These are phyloP conservation scores for Cicer bijugum DNA, from an alignment of 306 rosid species.

Conservation along the genomic window DNA sequence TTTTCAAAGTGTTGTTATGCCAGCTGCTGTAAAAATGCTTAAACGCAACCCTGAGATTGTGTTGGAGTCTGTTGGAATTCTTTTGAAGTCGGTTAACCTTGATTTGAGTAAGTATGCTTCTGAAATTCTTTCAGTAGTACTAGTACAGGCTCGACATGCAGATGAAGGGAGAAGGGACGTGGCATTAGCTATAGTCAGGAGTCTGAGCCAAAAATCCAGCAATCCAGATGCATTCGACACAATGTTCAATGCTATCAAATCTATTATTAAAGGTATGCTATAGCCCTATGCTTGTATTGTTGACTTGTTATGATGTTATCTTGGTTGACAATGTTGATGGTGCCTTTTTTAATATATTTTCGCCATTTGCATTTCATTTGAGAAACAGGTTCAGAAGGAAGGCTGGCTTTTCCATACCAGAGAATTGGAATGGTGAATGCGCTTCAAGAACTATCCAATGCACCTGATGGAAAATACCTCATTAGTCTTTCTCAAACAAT, in stretches of 20 bases:
- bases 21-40: constrained; percentile 90
- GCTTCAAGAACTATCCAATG: constrained; percentile 74
- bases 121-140: constrained; percentile 78
- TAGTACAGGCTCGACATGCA: constrained; percentile 83
- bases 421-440: constrained; percentile 86
- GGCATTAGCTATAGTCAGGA: constrained; percentile 71
- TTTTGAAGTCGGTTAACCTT: constrained; percentile 77
- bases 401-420: constrained; percentile 94
- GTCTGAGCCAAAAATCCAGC: constrained; percentile 85
- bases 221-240: constrained; percentile 80
- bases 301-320: constrained; percentile 29
- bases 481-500: constrained; percentile 57
- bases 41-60: constrained; percentile 98
- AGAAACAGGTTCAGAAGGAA: constrained; percentile 85
- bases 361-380: constrained; percentile 36
- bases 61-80: constrained; percentile 84
- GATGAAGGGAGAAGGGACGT: constrained; percentile 83
- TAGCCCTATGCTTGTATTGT: constrained; percentile 18
- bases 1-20: constrained; percentile 72
- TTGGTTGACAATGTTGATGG: constrained; percentile 30
- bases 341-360: constrained; percentile 41
- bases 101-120: constrained; percentile 92
- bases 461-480: constrained; percentile 82
- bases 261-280: constrained; percentile 78
- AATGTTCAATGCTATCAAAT: constrained; percentile 80